Conservation (phyloP, 176 grass and related monocot genomes). For the Themeda triandra region DNA sequence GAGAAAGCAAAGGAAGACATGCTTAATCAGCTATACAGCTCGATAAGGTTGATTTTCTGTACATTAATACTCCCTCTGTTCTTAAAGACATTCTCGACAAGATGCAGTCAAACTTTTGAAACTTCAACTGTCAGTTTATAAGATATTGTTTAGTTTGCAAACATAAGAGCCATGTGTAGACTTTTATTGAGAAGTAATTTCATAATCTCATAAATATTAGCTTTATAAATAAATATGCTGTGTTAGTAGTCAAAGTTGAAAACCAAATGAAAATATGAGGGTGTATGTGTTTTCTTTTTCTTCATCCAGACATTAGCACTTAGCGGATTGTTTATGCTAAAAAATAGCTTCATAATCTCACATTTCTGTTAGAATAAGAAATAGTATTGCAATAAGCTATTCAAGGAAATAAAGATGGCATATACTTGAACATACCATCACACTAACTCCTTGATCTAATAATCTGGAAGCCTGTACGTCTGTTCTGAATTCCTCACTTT, state of each 20-base stretch:
- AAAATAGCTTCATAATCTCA: not conserved
- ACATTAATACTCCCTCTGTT: not conserved
- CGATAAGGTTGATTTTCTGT: conserved; percentile 60
- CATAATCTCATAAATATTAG: not conserved
- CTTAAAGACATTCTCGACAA: not conserved
- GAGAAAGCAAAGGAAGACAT: conserved; percentile 99
- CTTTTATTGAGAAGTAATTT: not conserved
- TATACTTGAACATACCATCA: not conserved
- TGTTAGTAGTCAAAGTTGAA: not conserved
- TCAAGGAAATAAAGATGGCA: not conserved
- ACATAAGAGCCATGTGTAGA: not conserved
- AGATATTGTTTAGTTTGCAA: not conserved
- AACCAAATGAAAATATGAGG: not conserved
- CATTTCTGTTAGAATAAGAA: not conserved
- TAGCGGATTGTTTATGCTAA: not conserved
- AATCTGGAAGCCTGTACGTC: not conserved
- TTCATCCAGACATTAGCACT: not conserved
- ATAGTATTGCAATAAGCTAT: not conserved
- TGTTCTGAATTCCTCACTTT: not conserved
- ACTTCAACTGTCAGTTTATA: not conserved
- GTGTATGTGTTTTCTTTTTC: not conserved
- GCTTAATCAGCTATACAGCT: conserved; percentile 94
- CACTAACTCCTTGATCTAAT: not conserved
- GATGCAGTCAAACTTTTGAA: not conserved
- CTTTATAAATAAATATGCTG: not conserved